A percentile compares a stretch with the other conserved stretches of the same genome.
These are phyloP conservation scores for Arthrobotrys conoides DNA, from an alignment of 2,329 filamentous ascomycete species.

Conservation along the genomic window DNA sequence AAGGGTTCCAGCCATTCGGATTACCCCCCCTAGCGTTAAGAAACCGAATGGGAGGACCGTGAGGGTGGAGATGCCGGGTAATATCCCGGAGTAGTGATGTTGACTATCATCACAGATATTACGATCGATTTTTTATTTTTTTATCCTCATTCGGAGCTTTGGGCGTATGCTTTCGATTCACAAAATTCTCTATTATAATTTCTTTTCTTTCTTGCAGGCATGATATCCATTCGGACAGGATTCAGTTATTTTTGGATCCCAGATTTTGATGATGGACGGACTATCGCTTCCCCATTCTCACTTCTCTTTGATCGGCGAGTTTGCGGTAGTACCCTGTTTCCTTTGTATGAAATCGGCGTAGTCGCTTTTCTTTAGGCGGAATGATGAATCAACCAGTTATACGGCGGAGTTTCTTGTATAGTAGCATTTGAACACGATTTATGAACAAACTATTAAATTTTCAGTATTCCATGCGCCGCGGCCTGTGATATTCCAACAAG, in stretches of 20 bases:
- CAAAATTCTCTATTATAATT: not conserved
- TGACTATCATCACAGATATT: not conserved
- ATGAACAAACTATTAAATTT: not conserved
- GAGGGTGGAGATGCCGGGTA: constrained; percentile 27
- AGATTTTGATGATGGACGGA: not conserved
- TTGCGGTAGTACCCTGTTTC: not conserved
- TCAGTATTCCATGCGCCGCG: not conserved
- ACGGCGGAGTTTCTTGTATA: constrained; percentile 7
- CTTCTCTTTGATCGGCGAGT: not conserved
- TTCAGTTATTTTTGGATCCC: not conserved
- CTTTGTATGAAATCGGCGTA: not conserved
- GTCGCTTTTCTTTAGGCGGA: not conserved
- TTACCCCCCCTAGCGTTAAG: constrained; percentile 54
- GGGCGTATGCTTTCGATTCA: constrained; percentile 22
- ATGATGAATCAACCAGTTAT: not conserved
- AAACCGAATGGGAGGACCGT: constrained; percentile 26
- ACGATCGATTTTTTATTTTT: not conserved
- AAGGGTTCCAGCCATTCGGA: constrained; percentile 45
- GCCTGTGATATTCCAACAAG: not conserved
- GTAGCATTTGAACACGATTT: constrained; percentile 7
- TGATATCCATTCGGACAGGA: constrained; percentile 1
- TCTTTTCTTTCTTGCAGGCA: not conserved
- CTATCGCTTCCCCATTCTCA: too few species aligned
- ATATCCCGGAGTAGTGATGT: constrained; percentile 22
- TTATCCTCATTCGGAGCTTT: constrained; percentile 7